Conservation (phyloP, 1,139 yeast genomes). For the Geotrichum bryndzae region DNA sequence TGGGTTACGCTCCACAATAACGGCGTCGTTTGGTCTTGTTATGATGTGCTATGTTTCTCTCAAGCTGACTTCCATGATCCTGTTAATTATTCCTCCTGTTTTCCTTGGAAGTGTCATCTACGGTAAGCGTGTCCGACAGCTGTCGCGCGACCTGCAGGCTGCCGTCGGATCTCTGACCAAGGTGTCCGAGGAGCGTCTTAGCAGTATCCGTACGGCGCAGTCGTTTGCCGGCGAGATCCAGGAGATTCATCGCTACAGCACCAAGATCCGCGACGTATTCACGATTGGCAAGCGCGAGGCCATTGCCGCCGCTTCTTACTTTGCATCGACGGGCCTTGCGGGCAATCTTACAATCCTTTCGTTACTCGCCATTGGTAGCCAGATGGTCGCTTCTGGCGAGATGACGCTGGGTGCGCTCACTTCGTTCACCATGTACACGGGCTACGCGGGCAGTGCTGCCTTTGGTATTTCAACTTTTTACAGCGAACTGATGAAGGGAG, state of each 20-base stretch:
- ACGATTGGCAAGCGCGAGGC: conserved; percentile 76
- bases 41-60: conserved; percentile 90
- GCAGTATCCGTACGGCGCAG: conserved; percentile 81
- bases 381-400: conserved; percentile 62
- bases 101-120: conserved; percentile 67
- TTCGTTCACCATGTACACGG: conserved; percentile 89
- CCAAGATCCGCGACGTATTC: conserved; percentile 69
- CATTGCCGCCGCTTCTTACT: conserved; percentile 54
- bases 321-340: conserved; percentile 68
- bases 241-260: conserved; percentile 56
- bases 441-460: conserved; percentile 84
- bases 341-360: conserved; percentile 78
- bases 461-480: conserved; percentile 87
- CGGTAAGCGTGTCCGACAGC: conserved; percentile 70
- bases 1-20: conserved; percentile 73
- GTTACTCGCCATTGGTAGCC: conserved; percentile 73
- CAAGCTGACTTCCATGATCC: conserved; percentile 67
- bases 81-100: conserved; percentile 77
- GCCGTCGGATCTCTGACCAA: conserved; percentile 82
- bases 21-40: conserved; percentile 73
- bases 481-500: conserved; percentile 92
- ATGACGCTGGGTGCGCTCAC: conserved; percentile 85
- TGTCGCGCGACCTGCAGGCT: conserved; percentile 74
- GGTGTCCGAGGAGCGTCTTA: conserved; percentile 86
- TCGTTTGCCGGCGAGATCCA: conserved; percentile 79